Base-by-base conservation (phyloP, 2,329 filamentous ascomycete species). In the Leptographium lundbergii region DNA sequence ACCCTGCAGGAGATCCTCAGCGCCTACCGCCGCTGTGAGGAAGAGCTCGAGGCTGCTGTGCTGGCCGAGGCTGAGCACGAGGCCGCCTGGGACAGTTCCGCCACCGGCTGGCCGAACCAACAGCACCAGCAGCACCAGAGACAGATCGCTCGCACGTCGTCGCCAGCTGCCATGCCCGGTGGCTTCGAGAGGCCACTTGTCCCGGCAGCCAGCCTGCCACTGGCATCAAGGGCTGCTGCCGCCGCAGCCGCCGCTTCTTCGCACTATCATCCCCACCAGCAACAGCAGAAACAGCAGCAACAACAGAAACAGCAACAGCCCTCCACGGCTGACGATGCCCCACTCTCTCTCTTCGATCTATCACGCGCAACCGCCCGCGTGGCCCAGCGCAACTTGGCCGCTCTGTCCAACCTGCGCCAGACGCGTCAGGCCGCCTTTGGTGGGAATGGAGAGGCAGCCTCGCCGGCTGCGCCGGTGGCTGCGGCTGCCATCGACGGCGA, bases 1-100 rank as follows among this genome's bases (percentile, higher is more conserved):
- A 82, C 87, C 14, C 77, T 94, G 0, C 84, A 88, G 61, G 87
- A 90, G 63, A 87, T 94, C 17, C 73, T 94, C 3, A 85, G 83
- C 56, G 84, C 82, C 1, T 94, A 88, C 75, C 82, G 87, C 14
- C 79, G 86, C 52, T 91, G 87, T 63, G 89, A 95, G 67, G 86
- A 89, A 65, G 87, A 92, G 68, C 81, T 89, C 56, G 85, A 85
- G 56, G 77, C 78, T 0, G 77, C 87, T 3, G 75, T 89, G 17
- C 79, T 79, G 56, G 79, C 84, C 39, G 88, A 92, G 66, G 81
- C 81, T 5, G 82, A 81, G 59, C 81, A 81, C 50, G 88, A 90
- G 66, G 75, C 79, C n/a, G 83, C 81, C 2, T 90, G 87, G 79
- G 86, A 90, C 66, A 79, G 82, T 14, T 77, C 79, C 19, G 77